Base-by-base conservation (phyloP, 2,329 filamentous ascomycete species). In the Ceratocystiopsis minuta region DNA sequence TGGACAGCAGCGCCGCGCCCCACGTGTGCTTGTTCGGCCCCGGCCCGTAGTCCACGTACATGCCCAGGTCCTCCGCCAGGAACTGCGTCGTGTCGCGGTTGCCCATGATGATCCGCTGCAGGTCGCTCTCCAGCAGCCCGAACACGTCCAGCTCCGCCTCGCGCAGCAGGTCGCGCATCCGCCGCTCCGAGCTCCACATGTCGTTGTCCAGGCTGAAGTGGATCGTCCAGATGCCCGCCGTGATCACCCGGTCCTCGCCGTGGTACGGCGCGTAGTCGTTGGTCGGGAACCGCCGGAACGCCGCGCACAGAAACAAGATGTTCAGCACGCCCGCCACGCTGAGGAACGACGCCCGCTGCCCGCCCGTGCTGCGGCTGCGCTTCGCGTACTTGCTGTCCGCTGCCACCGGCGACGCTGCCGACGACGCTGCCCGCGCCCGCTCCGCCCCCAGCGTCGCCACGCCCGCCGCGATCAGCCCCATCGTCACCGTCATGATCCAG, bases 21-120 rank as follows among this genome's bases (percentile, higher is more conserved):
- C 90, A 98, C 0, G 90, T 98, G 64, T 98, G 90, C 64, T 96
- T 98, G 70, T 98, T 94, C 7, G 90, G 90, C 2, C 90, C 90
- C 28, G 90, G 90, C 43, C 90, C 90, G 54, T 86, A 95, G 63
- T 98, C 90, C 39, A 92, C 87, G 55, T 95, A 98, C 90, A 98
- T 98, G 52, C 90, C 90, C 12, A 98, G 71, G 50, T 98, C 87
- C 57, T 96, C 88, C 16, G 90, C 87, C 10, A 98, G 72, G 61
- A 84, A 92, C 57, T 96, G 90, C 1, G 90, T 95, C 10, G 84
- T 81, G 57, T 98, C 90, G 50, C 90, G 81, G 63, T 96, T 98
- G 54, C 90, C 90, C 90, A 96, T 98, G 66, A 98, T 98, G 62
- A 98, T 94, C 51, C 88, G 83, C 63, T 98, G 90, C 33, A 84